Base-by-base conservation (phyloP, 2,329 filamentous ascomycete genomes). In the Talaromyces sp. region DNA sequence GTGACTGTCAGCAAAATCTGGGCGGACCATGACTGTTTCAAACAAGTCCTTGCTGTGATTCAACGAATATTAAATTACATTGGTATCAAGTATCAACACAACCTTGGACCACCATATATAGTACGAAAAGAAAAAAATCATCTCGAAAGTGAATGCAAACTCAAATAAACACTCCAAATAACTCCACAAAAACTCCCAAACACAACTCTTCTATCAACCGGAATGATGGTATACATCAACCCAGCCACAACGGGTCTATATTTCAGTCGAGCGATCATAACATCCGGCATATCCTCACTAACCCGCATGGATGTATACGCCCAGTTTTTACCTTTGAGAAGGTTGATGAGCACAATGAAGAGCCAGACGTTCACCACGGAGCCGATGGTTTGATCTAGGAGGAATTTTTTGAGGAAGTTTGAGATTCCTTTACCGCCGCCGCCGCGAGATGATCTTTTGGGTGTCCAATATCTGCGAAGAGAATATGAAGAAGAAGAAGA, bases 81-180 rank as follows among this genome's bases (percentile, higher is more conserved):
- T n/a, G n/a, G n/a, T n/a, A n/a, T n/a, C n/a, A n/a, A n/a, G n/a
- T n/a, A n/a, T n/a, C n/a, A n/a, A n/a, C n/a, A n/a, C n/a, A n/a
- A n/a, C n/a, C n/a, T n/a, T n/a, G n/a, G n/a, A n/a, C n/a, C n/a
- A n/a, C n/a, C n/a, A n/a, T n/a, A n/a, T n/a, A n/a, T n/a, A n/a
- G n/a, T n/a, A n/a, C n/a, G n/a, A n/a, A n/a, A n/a, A n/a, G n/a
- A 28, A 28, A 28, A 28, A 17, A 40, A 19, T 52, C 17, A 61
- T 11, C 35, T 43, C 25, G 59, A 48, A 19, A 60, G 40, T 54
- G 66, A 73, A 62, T 84, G 73, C 66, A 91, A 74, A 68, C 87
- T 90, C 73, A 92, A 77, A 70, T 89, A 92, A 41, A 91, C 78
- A 0, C 86, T 86, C 89, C 89, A 93, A 13, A 78, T 80, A 22